Base-by-base conservation (phyloP, 2,329 filamentous ascomycete species). In the Zymoseptoria tritici region DNA sequence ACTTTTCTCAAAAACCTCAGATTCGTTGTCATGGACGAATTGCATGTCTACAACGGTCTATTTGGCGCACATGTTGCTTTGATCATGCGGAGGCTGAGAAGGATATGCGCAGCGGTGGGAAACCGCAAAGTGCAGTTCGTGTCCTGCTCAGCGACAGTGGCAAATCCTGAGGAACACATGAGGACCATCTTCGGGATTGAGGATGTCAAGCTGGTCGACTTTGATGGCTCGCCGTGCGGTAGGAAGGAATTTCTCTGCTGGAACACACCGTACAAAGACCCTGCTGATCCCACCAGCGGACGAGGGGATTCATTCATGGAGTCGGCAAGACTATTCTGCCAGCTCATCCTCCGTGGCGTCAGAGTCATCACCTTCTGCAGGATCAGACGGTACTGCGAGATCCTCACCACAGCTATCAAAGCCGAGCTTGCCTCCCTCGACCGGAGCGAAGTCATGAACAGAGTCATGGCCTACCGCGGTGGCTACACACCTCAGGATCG, bases 211-310 rank as follows among this genome's bases (percentile, higher is more conserved):
- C 75, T 97, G 52, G 88, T 93, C 0, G 91, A 97, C 70, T 92
- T 89, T 69, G 94, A 99, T 71, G 94, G 94, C 1, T 96, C 92
- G 0, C 94, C 94, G 0, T 91, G 91, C 5, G 91, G 93, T 0
- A 82, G 91, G 21, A 97, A 97, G 72, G 93, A 97, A 69, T 97
- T 97, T 60, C 71, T 99, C 6, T 97, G 92, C 74, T 99, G 94
- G 94, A 97, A 99, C 68, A 97, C 93, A 0, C 94, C 94, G 0
- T 96, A 85, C 74, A 95, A 91, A 72, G 93, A 97, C 66, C 91
- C 93, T 0, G 83, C 81, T 0, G 93, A 97, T 73, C 89, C 91
- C 8, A 85, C 88, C 0, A 96, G 90, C 67, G 93, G 94, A 1
- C 85, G 94, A 60, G 90, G 90, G 13, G 90, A 90, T 71, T 86